Percentiles rank a stretch among this genome's conserved stretches.
These are phyloP conservation scores for Mycena sanguinolenta DNA, from an alignment of 768 basidiomycete species.

Conservation along the genomic window DNA sequence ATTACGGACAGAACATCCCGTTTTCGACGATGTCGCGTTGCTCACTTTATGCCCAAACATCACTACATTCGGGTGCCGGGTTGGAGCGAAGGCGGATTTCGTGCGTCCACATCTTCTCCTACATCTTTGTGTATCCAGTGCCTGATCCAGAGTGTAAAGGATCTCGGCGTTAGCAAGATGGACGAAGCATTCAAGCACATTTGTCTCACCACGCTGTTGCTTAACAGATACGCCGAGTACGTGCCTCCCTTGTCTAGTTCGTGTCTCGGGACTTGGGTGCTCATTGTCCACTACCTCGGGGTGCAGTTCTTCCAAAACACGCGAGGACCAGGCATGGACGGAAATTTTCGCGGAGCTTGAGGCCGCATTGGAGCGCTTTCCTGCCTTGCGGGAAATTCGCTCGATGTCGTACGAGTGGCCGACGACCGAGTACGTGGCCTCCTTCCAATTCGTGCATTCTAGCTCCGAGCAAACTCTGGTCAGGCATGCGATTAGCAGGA, in stretches of 20 bases:
- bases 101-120: background rate
- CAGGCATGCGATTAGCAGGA: constrained; percentile 16
- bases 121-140: background rate
- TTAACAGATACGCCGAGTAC: background rate
- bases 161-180: background rate
- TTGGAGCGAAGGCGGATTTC: background rate
- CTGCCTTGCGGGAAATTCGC: constrained; percentile 11
- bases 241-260: background rate
- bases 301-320: background rate
- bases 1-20: background rate
- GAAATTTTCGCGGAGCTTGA: background rate
- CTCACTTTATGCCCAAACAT: constrained; percentile 8
- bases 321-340: background rate
- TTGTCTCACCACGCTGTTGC: background rate
- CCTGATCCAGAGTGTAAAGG: background rate
- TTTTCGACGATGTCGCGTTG: background rate
- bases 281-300: background rate
- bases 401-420: constrained; percentile 7
- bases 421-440: constrained; percentile 7
- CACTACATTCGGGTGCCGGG: background rate
- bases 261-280: background rate
- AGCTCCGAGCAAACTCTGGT: background rate
- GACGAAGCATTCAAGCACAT: background rate
- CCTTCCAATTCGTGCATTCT: background rate
- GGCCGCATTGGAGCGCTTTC: background rate